Base-by-base conservation (phyloP, 768 basidiomycete species). In the Tricholoma furcatifolium region DNA sequence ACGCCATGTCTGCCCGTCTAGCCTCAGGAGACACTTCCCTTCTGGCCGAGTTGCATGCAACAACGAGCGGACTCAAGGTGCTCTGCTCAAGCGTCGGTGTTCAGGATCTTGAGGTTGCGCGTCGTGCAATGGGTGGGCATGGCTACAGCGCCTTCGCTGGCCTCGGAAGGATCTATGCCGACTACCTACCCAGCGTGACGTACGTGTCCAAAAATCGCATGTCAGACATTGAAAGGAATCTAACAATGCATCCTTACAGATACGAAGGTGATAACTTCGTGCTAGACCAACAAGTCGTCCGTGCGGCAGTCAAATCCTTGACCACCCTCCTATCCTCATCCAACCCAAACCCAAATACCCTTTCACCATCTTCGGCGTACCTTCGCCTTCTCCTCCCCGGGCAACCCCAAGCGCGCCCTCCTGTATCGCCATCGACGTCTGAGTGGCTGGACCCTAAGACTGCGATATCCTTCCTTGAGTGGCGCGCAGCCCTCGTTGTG, bases 181-280 rank as follows among this genome's bases (percentile, higher is more conserved):
- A 86, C 63, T 81, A 82, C 56, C 70, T 87, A 2, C 86, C 87
- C 0, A 75, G 78, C 47, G 79, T 75, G 21, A 88, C 87, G 82
- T 86, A 60, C 9, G 80, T 71, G 12, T 30, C 10, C 36, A 20
- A 15, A 31, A 39, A 38, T 38, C 15, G 18, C 38, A 6, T 7
- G 18, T 17, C 27, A 14, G 15, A 30, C 23, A n/a, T 40, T 30
- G n/a, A n/a, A 15, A 11, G 12, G 14, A 20, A 14, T 15, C 1
- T 20, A 40, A 6, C 15, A 12, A 11, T 15, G 3, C 1, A 12
- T 21, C 42, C 20, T 7, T 39, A 0, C 54, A 87, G 85, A 2
- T 89, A 80, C 56, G 88, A 91, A 69, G 88, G 88, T 12, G 89
- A 91, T 61, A 91, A 91, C 62, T 90, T 79, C 55, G 84, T 90